Base-by-base conservation (phyloP, 441 rosid species). In the Pelargonium australe region DNA sequence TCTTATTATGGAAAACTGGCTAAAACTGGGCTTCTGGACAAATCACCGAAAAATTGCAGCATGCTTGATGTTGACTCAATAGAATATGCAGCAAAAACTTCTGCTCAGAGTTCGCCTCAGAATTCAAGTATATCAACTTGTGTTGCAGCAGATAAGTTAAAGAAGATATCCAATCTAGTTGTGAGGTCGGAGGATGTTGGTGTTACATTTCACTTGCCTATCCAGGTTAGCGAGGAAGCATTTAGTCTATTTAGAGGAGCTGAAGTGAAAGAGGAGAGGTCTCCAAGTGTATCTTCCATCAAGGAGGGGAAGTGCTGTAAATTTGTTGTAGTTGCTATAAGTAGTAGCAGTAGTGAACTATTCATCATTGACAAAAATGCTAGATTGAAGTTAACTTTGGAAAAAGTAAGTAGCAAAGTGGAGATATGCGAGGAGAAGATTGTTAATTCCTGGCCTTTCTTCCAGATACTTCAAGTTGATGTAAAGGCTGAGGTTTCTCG, bases 151-250 rank as follows among this genome's bases (percentile, higher is more conserved):
- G 81, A 75, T 49, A 80, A 74, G 68, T 51, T 64, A 65, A 69
- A 78, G 70, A 70, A 72, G 64, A 63, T 72, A 23, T 7, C n/a
- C 71, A 34, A 66, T 57, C 71, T 88, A 58, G 63, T 69, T 73
- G 70, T 86, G 76, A 88, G 72, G 72, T 83, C 91, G 31, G 86
- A 86, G 74, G 77, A 79, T 80, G 68, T 91, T 66, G 89, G 94
- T 67, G 57, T 91, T 71, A 75, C 75, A 34, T 51, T 90, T 72
- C 77, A 84, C 80, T 75, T 84, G 76, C 97, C 97, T 70, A 62
- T 90, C 51, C 40, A 73, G 73, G 69, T 67, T 17, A 74, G 73
- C 66, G 80, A 78, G 45, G 76, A 68, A 68, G 70, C 73, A 72
- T 63, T 68, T 72, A 45, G 66, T 64, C 79, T 79, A 72, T 64